Conservation (phyloP, 1,284 basidiomycete species). For the Apiotrichum montevideense region DNA sequence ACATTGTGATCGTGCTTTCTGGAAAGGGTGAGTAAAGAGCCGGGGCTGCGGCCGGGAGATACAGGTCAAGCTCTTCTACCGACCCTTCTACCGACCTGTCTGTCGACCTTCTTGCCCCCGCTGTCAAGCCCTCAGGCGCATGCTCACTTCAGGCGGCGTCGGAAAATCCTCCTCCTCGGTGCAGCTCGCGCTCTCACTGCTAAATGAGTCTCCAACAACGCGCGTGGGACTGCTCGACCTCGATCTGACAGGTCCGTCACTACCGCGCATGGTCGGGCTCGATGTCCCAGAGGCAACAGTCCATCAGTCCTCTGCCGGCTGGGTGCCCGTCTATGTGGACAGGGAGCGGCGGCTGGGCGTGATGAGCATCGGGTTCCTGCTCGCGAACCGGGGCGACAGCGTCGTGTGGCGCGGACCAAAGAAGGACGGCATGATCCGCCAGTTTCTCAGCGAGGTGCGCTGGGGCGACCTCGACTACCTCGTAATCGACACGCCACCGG, state of each 20-base stretch:
- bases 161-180: conserved; percentile 94
- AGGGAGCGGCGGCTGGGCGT: conserved; percentile 68
- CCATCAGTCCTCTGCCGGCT: conserved; percentile 89
- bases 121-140: too few relatives aligned
- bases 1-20: conserved; percentile 87
- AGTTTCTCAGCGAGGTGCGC: conserved; percentile 90
- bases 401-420: conserved; percentile 99
- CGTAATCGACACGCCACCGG: conserved; percentile 94
- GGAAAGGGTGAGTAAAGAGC: conserved; percentile 58
- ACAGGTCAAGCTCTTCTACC: background rate
- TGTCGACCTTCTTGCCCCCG: too few relatives aligned
- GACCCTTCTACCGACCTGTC: too few relatives aligned
- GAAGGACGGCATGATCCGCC: conserved; percentile 99
- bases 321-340: conserved; percentile 96
- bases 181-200: conserved; percentile 84
- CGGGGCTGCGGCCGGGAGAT: too few relatives aligned
- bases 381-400: conserved; percentile 82
- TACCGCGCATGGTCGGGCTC: conserved; percentile 94
- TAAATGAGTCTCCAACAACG: conserved; percentile 55
- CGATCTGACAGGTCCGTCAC: conserved; percentile 92
- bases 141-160: conserved; percentile 63
- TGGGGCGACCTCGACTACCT: conserved; percentile 97
- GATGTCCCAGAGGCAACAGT: conserved; percentile 60
- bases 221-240: conserved; percentile 89
- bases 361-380: conserved; percentile 95